Conservation (phyloP, 2,329 filamentous ascomycete species). For the Dothideomycetes sp. region DNA sequence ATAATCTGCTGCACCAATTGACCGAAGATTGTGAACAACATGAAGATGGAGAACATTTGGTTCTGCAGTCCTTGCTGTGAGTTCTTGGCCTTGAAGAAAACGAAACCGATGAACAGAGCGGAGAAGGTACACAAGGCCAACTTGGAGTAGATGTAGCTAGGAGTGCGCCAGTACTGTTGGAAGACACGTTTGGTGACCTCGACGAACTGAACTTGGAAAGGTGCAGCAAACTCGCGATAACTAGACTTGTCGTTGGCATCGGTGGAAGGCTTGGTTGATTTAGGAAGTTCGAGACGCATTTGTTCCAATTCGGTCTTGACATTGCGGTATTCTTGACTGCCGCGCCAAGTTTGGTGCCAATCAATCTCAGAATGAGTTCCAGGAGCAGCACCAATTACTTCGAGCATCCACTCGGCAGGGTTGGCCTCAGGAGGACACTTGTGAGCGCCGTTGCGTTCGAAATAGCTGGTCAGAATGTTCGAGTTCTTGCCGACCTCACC, state of each 20-base stretch:
- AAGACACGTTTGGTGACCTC: conserved; percentile 35
- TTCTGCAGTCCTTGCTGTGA: conserved; percentile 36
- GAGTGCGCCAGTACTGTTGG: conserved; percentile 40
- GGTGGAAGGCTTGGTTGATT: conserved; percentile 23
- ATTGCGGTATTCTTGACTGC: conserved; percentile 21
- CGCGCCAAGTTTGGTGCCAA: conserved; percentile 35
- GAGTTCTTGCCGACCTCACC: conserved; percentile 75
- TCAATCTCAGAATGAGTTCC: conserved; percentile 27
- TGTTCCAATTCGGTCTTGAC: conserved; percentile 32
- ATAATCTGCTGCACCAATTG: conserved; percentile 37
- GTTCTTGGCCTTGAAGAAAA: conserved; percentile 32
- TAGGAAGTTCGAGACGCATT: conserved; percentile 29
- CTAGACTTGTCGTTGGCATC: conserved; percentile 25
- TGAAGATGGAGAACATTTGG: conserved; percentile 43
- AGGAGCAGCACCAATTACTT: conserved; percentile 26
- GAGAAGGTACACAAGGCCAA: conserved; percentile 44
- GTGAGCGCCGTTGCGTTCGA: conserved; percentile 48
- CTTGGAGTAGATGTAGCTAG: conserved; percentile 47
- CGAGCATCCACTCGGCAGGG: conserved; percentile 70
- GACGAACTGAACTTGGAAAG: conserved; percentile 27
- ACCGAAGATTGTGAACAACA: conserved; percentile 34
- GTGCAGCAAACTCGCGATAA: conserved; percentile 37
- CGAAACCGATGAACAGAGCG: conserved; percentile 40
- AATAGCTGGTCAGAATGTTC: conserved; percentile 53
- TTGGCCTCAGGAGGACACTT: conserved; percentile 49